Evolutionary conservation across 2,329 filamentous ascomycete genomes (phyloP).

Genomic region (Neofusicoccum sp.): DNA sequence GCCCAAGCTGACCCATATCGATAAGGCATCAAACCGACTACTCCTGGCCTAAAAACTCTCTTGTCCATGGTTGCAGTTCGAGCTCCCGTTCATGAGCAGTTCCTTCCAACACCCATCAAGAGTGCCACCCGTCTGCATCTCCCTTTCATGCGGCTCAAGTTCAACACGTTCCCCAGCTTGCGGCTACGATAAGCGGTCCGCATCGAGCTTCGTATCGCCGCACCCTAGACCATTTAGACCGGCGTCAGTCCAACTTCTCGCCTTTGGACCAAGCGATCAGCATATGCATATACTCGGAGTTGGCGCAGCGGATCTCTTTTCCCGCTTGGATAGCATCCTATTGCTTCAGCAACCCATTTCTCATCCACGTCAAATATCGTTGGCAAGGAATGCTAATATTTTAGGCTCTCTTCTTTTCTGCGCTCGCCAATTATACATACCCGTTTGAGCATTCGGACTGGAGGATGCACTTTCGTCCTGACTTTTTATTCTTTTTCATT

Average conservation of each 20-base stretch:
- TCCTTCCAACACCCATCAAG: not conserved
- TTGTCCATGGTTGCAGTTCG: conserved; percentile 41
- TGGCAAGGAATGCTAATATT: not conserved
- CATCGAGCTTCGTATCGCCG: not conserved
- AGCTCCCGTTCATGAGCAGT: not conserved
- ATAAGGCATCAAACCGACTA: conserved; percentile 51
- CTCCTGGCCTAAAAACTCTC: conserved; percentile 60
- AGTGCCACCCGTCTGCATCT: not conserved
- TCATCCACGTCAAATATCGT: not conserved
- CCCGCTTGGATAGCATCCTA: not conserved
- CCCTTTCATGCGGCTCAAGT: not conserved
- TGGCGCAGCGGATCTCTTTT: not conserved
- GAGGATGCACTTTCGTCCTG: not conserved
- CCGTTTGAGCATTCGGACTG: not conserved
- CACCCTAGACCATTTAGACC: not conserved
- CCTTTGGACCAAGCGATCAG: not conserved
- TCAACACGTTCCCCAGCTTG: not conserved
- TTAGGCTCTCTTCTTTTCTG: not conserved
- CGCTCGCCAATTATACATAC: not conserved
- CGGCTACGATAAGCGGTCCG: not conserved
- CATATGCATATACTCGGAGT: conserved; percentile 6
- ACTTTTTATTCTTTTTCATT: not conserved
- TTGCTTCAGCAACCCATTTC: not conserved
- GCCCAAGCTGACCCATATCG: conserved; percentile 19
- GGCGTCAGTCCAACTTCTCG: not conserved